These are phyloP conservation scores for Omphalea diandra DNA, from an alignment of 441 rosid species.

Conservation along the genomic window DNA sequence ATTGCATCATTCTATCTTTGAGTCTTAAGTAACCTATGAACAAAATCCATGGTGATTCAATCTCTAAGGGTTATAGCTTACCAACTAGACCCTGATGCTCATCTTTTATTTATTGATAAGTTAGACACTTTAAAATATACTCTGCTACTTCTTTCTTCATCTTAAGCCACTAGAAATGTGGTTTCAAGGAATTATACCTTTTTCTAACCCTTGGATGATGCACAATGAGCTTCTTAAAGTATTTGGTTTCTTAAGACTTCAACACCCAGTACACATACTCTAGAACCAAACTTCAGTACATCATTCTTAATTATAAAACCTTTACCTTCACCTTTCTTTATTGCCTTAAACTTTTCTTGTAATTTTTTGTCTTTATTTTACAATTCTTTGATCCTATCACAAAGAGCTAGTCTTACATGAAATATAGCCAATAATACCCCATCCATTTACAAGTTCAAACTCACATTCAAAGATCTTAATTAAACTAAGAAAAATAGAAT, in stretches of 20 bases:
- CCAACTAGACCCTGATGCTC: background rate
- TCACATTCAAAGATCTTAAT: background rate
- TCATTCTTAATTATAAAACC: background rate
- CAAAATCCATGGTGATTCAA: too few species aligned
- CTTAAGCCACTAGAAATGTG: background rate
- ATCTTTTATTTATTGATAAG: background rate
- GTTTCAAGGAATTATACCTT: background rate
- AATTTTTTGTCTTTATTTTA: background rate
- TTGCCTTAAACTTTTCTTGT: background rate
- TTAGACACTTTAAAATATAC: too few species aligned
- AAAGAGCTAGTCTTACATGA: background rate
- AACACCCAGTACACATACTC: background rate
- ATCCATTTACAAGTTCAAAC: too few species aligned
- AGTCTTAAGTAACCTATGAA: too few species aligned
- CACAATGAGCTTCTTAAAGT: background rate
- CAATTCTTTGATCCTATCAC: background rate
- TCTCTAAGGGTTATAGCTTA: background rate
- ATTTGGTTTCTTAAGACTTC: too few species aligned
- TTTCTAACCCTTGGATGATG: background rate
- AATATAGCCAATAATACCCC: background rate
- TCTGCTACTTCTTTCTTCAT: background rate
- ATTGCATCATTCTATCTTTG: too few species aligned
- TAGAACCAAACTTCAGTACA: background rate
- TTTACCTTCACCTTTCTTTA: background rate
- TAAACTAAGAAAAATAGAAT: background rate